Percentiles rank a stretch among this genome's conserved stretches.
Evolutionary conservation across 2,329 filamentous ascomycete species (phyloP).

Genomic region (Westerdykella sp.): DNA sequence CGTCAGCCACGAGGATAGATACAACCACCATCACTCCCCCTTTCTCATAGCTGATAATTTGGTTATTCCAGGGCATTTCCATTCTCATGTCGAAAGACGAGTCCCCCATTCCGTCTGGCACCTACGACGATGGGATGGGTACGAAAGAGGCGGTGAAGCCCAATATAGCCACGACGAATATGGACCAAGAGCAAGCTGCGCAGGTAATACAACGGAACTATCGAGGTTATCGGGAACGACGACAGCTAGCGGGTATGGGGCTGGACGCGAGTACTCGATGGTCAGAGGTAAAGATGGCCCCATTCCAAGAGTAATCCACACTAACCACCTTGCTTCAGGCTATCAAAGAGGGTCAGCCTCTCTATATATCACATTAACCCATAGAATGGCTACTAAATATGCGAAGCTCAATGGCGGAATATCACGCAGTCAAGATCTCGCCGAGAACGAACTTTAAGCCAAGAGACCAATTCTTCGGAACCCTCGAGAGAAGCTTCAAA

Average conservation of each 20-base stretch:
- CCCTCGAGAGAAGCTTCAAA: constrained; percentile 27
- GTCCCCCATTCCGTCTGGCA: too few species aligned
- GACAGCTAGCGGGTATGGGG: constrained; percentile 63
- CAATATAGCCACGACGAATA: constrained; percentile 1
- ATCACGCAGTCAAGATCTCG: constrained; percentile 43
- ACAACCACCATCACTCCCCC: too few species aligned
- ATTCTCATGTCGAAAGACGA: too few species aligned
- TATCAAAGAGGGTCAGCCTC: constrained; percentile 43
- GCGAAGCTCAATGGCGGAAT: constrained; percentile 48
- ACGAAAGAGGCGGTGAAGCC: too few species aligned
- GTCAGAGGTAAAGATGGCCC: constrained; percentile 54
- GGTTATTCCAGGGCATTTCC: too few species aligned
- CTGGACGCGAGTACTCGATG: constrained; percentile 66
- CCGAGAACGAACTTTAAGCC: constrained; percentile 25
- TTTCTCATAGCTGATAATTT: too few species aligned
- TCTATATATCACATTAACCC: constrained; percentile 4
- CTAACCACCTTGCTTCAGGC: constrained; percentile 32
- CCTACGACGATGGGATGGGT: too few species aligned
- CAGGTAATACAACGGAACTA: constrained; percentile 55
- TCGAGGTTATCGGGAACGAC: constrained; percentile 66
- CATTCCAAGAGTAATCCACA: neutral
- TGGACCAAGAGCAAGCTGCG: constrained; percentile 27
- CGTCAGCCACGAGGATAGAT: too few species aligned
- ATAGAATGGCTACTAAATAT: constrained; percentile 22
- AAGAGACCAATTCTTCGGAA: constrained; percentile 12